Percentiles rank a stretch among this genome's conserved stretches.
These are phyloP conservation scores for Sphagnum contortum DNA, from an alignment of 225 moss, liverwort and hornwort genomes.

Conservation along the genomic window DNA sequence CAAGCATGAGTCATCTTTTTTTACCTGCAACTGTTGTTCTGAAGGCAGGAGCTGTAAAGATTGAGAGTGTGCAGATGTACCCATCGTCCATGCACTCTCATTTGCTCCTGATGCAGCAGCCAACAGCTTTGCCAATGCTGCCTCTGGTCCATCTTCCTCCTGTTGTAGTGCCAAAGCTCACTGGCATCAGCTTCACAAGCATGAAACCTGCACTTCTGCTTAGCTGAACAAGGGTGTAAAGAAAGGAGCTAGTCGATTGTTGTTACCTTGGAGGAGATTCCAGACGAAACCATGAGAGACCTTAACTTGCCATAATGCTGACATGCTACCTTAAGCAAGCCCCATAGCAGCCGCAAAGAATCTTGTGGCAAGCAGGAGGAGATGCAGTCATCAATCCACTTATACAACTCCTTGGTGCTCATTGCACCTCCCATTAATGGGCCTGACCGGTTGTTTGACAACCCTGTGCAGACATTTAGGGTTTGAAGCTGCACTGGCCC, in stretches of 20 bases:
- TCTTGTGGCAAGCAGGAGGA: conserved; percentile 41
- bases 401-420: conserved; percentile 63
- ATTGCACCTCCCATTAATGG: conserved; percentile 60
- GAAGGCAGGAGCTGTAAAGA: conserved; percentile 67
- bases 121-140: conserved; percentile 70
- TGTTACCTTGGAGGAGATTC: conserved; percentile 55
- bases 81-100: conserved; percentile 67
- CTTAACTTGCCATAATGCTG: conserved; percentile 88
- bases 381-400: conserved; percentile 83
- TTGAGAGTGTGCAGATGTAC: conserved; percentile 25
- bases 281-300: conserved; percentile 46
- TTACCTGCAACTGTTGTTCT: conserved; percentile 89
- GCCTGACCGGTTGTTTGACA: conserved; percentile 29
- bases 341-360: conserved; percentile 58
- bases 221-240: too few relatives aligned
- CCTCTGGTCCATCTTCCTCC: conserved; percentile 87
- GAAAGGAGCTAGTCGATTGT: too few relatives aligned
- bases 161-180: conserved; percentile 9
- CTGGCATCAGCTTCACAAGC: too few relatives aligned
- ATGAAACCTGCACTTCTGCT: too few relatives aligned
- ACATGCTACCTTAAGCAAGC: conserved; percentile 69
- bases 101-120: conserved; percentile 47
- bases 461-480: conserved; percentile 36
- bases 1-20: too few relatives aligned
- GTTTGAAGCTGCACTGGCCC: conserved; percentile 57